Evolutionary conservation across 345 rosid genomes (phyloP), one percentile per base, ranked within the genome.

Genomic region (Pugionium dolabratum): DNA sequence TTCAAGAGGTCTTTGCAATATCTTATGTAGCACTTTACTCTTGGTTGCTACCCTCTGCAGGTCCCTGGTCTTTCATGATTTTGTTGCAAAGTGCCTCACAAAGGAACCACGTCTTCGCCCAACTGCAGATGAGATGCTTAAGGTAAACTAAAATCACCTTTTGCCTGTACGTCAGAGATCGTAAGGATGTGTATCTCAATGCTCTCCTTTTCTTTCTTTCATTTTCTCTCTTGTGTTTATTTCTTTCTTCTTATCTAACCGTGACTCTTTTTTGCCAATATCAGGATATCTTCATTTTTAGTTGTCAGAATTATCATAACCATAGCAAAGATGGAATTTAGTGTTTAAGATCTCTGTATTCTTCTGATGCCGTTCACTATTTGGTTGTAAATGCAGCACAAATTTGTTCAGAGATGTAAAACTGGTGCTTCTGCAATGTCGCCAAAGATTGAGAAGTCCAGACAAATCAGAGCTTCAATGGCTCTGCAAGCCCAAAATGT

Each of bases 11-110:
- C 25, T 30, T 51, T 54, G 61, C 32, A 64, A 26, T 42, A 56
- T 56, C 62, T 50, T 52, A 25, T 69, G 67, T 2, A 2, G 47
- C 58, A 37, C 9, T 51, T 6, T 5, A 26, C 32, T 49, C 30
- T 48, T 62, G 46, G 35, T 37, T 75, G 58, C 60, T 69, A 45
- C 69, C 51, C 62, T 39, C 67, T 75, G 68, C 78, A 93, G 97
- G 98, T 90, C 99, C 68, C 89, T 94, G 64, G 89, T 94, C 50
- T 94, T 90, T 58, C 99, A 94, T 87, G 99, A 94, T 83, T 94
- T 94, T 80, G 85, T 90, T 67, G 99, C 99, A 4, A 90, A 84
- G 80, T 88, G 89, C 82, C 91, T 94, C 28, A 90, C 99, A 59
- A 94, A 94, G 68, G 99, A 94, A 72, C 92, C 99, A 64, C 92